A percentile compares a stretch with the other conserved stretches of the same genome.
These are phyloP conservation scores for Fraxinus sp. DNA, from an alignment of 305 asterid genomes.

Conservation along the genomic window DNA sequence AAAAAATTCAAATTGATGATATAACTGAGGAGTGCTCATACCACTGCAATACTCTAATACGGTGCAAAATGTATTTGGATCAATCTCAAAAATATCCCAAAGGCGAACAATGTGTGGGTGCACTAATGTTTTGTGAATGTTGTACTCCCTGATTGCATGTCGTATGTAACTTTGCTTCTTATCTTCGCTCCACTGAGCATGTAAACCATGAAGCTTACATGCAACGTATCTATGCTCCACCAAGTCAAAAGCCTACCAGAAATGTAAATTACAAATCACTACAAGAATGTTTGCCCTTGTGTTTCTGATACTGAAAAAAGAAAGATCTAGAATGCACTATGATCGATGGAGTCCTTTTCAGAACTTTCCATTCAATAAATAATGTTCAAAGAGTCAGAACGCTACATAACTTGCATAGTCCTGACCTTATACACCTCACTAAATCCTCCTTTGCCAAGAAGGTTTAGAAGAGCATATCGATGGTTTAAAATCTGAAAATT, in stretches of 20 bases:
- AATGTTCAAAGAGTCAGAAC: conserved; percentile 15
- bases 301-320: conserved; percentile 11
- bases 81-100: conserved; percentile 98
- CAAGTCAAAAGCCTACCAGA: conserved; percentile 94
- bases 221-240: conserved; percentile 95
- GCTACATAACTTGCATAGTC: conserved; percentile 2
- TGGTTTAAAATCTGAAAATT: conserved; percentile 93
- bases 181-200: conserved; percentile 99
- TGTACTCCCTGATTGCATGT: conserved; percentile 98
- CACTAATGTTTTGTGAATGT: conserved; percentile 88
- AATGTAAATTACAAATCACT: conserved; percentile 25
- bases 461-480: conserved; percentile 94
- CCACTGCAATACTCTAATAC: conserved; percentile 95
- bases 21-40: too few species aligned
- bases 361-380: conserved; percentile 8
- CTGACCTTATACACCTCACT: conserved; percentile 97
- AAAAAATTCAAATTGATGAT: conserved; percentile 10
- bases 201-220: conserved; percentile 95
- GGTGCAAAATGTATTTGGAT: conserved; percentile 94
- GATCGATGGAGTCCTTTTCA: conserved; percentile 10
- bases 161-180: conserved; percentile 95
- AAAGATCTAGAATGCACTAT: conserved; percentile 3
- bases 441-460: conserved; percentile 97
- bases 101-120: conserved; percentile 94
- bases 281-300: conserved; percentile 9